A percentile compares a stretch with the other conserved stretches of the same genome.
phyloP scores from a whole-genome alignment of 805 yeast species.

The Candida vartiovaarae region DNA sequence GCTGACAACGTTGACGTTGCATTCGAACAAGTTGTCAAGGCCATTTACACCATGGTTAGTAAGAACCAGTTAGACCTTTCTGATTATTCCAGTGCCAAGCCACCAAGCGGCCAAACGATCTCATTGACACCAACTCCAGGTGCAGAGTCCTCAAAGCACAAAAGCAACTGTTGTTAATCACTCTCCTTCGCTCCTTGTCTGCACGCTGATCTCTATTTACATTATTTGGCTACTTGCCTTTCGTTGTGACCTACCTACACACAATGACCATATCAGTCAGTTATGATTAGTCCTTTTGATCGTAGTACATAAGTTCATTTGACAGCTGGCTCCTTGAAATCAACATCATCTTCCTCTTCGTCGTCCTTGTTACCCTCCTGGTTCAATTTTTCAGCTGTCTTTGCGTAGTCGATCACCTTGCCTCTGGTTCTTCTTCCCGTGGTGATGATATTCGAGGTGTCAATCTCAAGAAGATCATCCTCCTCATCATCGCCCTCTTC shows the following conservation, averaged over 20 bases:
- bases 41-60: constrained; percentile 90
- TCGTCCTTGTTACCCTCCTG: constrained; percentile 33
- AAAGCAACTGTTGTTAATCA: constrained; percentile 58
- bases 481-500: constrained; percentile 63
- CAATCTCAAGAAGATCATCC: constrained; percentile 76
- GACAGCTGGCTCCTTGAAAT: constrained; percentile 35
- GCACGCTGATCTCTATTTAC: too few species aligned
- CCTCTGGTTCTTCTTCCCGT: constrained; percentile 88
- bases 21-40: constrained; percentile 86
- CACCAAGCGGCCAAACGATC: constrained; percentile 84
- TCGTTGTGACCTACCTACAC: too few species aligned
- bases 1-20: constrained; percentile 93
- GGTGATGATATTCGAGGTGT: constrained; percentile 75
- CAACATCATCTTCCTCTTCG: constrained; percentile 43
- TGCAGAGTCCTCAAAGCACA: constrained; percentile 51
- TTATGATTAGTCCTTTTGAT: too few species aligned
- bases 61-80: constrained; percentile 88
- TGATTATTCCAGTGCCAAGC: constrained; percentile 57
- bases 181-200: too few species aligned
- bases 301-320: background rate
- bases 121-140: constrained; percentile 90
- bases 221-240: too few species aligned
- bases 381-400: constrained; percentile 68
- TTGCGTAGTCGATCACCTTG: constrained; percentile 74
- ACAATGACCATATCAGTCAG: too few species aligned